These are phyloP conservation scores for Cicer pinnatifidum DNA, from an alignment of 306 rosid genomes.

Conservation along the genomic window DNA sequence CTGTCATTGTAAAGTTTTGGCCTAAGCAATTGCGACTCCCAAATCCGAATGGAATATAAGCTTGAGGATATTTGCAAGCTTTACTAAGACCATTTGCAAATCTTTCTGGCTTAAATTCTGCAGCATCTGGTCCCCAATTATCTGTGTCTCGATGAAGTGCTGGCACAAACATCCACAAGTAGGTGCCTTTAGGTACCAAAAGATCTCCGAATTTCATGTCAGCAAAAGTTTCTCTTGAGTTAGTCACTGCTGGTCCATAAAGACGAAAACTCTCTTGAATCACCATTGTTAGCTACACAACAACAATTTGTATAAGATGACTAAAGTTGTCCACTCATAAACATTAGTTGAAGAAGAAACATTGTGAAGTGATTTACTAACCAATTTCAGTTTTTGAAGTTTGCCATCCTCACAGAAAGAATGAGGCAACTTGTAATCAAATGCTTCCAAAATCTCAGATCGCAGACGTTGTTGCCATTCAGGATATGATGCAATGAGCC, in stretches of 20 bases:
- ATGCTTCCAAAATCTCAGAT: slow-evolving; percentile 40
- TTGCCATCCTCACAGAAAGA: slow-evolving; percentile 21
- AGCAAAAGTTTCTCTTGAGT: slow-evolving; percentile 42
- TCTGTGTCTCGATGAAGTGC: slow-evolving; percentile 46
- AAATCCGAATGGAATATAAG: slow-evolving; percentile 48
- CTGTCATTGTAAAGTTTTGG: slow-evolving; percentile 37
- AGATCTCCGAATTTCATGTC: slow-evolving; percentile 43
- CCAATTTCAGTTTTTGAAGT: slow-evolving; percentile 44
- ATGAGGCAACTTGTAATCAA: not conserved
- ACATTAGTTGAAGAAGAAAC: too few species aligned
- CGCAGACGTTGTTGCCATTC: slow-evolving; percentile 47
- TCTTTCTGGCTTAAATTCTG: slow-evolving; percentile 49
- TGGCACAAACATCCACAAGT: slow-evolving; percentile 32
- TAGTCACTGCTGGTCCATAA: slow-evolving; percentile 36
- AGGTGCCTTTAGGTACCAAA: slow-evolving; percentile 47
- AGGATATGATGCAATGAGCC: slow-evolving; percentile 42
- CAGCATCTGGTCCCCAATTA: slow-evolving; percentile 46
- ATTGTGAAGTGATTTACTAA: not conserved
- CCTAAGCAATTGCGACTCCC: slow-evolving; percentile 49
- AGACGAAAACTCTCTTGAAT: slow-evolving; percentile 52
- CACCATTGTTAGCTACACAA: slow-evolving; percentile 46
- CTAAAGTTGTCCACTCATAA: too few species aligned
- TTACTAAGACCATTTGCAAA: slow-evolving; percentile 40
- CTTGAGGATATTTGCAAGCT: slow-evolving; percentile 51
- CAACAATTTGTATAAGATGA: too few species aligned